Percentiles rank a stretch among this genome's conserved stretches.
Evolutionary conservation across 257 asterid genomes (phyloP).

Genomic region (Salvia hispanica): DNA sequence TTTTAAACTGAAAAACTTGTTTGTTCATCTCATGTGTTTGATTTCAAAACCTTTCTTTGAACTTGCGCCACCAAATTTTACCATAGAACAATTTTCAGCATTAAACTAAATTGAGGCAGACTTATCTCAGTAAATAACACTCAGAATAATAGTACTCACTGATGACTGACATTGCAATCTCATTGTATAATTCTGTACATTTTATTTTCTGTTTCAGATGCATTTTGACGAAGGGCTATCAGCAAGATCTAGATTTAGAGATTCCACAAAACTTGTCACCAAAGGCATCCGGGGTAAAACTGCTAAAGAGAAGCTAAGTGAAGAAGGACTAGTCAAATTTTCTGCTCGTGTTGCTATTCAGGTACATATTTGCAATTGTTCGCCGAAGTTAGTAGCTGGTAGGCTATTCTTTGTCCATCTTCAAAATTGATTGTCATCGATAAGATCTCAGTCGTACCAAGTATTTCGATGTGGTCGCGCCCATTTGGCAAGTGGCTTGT

Average conservation of each 20-base stretch:
- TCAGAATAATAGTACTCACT: not conserved
- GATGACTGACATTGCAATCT: conserved; percentile 13
- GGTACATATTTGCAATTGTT: conserved; percentile 41
- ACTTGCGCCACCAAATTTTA: not conserved
- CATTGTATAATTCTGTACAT: conserved; percentile 23
- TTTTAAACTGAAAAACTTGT: not conserved
- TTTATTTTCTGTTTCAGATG: conserved; percentile 49
- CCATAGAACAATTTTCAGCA: not conserved
- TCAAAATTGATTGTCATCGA: no score
- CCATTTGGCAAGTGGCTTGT: no score
- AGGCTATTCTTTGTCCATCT: not conserved
- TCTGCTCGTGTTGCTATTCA: conserved; percentile 88
- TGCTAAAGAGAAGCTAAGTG: conserved; percentile 89
- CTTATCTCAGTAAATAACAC: not conserved
- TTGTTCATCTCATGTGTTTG: not conserved
- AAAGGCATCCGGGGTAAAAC: conserved; percentile 80
- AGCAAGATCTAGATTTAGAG: conserved; percentile 72
- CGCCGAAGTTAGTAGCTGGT: conserved; percentile 17
- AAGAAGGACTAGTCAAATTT: conserved; percentile 91
- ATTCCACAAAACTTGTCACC: conserved; percentile 72
- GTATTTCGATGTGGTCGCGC: no score
- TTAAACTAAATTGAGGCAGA: not conserved
- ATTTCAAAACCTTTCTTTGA: not conserved
- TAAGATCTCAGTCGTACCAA: no score
- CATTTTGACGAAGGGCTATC: conserved; percentile 94